Percentiles rank a stretch among this genome's conserved stretches.
These are phyloP conservation scores for Penicillium sp. DNA, from an alignment of 2,329 filamentous ascomycete species.

Conservation along the genomic window DNA sequence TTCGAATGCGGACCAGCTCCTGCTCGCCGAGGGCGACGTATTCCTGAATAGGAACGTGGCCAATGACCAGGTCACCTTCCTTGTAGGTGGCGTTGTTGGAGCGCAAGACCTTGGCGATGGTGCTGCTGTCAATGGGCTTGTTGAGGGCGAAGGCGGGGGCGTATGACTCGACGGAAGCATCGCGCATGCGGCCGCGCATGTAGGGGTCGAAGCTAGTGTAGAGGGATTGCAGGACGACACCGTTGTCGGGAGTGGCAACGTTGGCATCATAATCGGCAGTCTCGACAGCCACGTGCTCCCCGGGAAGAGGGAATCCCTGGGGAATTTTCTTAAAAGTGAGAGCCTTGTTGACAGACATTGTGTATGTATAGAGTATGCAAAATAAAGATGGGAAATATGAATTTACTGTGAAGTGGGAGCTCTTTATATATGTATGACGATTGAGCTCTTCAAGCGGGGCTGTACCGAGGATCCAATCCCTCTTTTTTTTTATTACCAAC, in stretches of 20 bases:
- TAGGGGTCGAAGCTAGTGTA: constrained; percentile 82
- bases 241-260: constrained; percentile 57
- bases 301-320: constrained; percentile 63
- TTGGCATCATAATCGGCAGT: constrained; percentile 63
- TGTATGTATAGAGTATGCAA: constrained; percentile 7
- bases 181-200: constrained; percentile 75
- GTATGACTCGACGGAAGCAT: constrained; percentile 65
- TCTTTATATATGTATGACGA: constrained; percentile 13
- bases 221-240: constrained; percentile 67
- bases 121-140: constrained; percentile 62
- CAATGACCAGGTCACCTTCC: constrained; percentile 65
- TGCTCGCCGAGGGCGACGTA: constrained; percentile 60
- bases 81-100: constrained; percentile 63
- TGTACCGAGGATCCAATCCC: constrained; percentile 16
- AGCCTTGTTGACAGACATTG: constrained; percentile 61
- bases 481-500: constrained; percentile 21
- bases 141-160: constrained; percentile 59
- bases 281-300: constrained; percentile 69
- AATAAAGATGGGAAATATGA: background rate
- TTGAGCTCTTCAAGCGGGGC: constrained; percentile 19
- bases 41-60: constrained; percentile 62
- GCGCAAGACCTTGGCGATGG: constrained; percentile 68
- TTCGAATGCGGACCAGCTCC: constrained; percentile 46
- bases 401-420: background rate
- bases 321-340: constrained; percentile 72